These are phyloP conservation scores for Mediolabrus comicus DNA, from an alignment of 108 stramenopile genomes.

Conservation along the genomic window DNA sequence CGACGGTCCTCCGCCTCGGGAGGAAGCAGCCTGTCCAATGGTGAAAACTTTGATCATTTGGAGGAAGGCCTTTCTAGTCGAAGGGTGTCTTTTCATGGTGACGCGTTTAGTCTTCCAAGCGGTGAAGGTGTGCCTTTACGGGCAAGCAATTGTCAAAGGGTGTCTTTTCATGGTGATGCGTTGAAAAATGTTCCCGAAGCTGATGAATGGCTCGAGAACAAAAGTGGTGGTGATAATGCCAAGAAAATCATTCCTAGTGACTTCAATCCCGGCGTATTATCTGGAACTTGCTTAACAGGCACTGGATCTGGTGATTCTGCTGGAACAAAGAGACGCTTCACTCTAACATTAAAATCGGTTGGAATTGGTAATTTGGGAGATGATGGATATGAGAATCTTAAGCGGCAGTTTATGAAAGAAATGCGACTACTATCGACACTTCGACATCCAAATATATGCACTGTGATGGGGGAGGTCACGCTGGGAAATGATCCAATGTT, in stretches of 20 bases:
- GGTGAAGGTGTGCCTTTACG: not conserved
- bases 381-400: conserved; percentile 26
- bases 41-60: not conserved
- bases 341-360: not conserved
- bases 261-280: not conserved
- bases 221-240: not conserved
- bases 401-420: conserved; percentile 57
- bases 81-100: not conserved
- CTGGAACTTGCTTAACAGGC: not conserved
- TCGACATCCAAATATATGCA: conserved; percentile 68
- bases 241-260: not conserved
- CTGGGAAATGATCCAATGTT: conserved; percentile 50
- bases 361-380: not conserved
- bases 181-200: not conserved
- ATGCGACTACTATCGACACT: conserved; percentile 61
- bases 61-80: not conserved
- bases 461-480: conserved; percentile 45
- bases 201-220: not conserved
- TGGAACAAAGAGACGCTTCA: not conserved
- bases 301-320: not conserved
- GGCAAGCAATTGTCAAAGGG: not conserved
- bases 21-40: not conserved
- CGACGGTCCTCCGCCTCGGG: too few relatives aligned
- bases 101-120: not conserved
- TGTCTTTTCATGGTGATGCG: not conserved